phyloP scores from a whole-genome alignment of 306 rosid genomes.

The Mucuna pruriens region DNA sequence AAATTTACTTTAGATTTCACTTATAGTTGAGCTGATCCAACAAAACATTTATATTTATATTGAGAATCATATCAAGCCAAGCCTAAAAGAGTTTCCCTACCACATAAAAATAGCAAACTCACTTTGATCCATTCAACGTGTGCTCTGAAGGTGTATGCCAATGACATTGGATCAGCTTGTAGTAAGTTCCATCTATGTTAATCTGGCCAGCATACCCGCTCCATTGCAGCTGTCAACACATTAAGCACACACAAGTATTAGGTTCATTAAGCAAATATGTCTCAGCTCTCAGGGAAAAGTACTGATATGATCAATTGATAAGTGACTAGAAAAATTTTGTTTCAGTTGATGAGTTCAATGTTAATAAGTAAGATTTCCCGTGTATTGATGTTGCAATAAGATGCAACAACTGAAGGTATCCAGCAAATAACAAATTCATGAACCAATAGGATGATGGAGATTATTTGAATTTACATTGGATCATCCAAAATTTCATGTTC shows the following conservation, averaged over 20 bases:
- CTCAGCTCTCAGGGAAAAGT: neutral
- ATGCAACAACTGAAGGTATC: neutral
- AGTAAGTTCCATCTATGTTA: constrained; percentile 61
- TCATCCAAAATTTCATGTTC: neutral
- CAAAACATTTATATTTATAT: neutral
- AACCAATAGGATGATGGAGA: neutral
- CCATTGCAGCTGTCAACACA: constrained; percentile 64
- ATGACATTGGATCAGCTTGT: constrained; percentile 62
- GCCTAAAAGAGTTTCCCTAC: neutral
- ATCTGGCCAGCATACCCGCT: constrained; percentile 65
- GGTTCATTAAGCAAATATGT: neutral
- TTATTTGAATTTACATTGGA: neutral
- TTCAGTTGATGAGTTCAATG: neutral
- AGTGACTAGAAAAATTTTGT: neutral
- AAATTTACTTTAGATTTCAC: too few relatives aligned
- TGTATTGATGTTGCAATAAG: neutral
- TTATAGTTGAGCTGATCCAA: too few relatives aligned
- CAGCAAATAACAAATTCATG: neutral
- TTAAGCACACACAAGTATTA: neutral
- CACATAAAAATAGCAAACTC: neutral
- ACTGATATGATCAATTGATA: neutral
- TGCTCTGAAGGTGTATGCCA: constrained; percentile 95
- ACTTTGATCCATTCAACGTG: constrained; percentile 70
- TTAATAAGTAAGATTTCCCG: neutral
- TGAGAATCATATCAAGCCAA: neutral